Base-by-base conservation (phyloP, 495 filamentous ascomycete genomes). In the Melanomma pulvis-pyrius region DNA sequence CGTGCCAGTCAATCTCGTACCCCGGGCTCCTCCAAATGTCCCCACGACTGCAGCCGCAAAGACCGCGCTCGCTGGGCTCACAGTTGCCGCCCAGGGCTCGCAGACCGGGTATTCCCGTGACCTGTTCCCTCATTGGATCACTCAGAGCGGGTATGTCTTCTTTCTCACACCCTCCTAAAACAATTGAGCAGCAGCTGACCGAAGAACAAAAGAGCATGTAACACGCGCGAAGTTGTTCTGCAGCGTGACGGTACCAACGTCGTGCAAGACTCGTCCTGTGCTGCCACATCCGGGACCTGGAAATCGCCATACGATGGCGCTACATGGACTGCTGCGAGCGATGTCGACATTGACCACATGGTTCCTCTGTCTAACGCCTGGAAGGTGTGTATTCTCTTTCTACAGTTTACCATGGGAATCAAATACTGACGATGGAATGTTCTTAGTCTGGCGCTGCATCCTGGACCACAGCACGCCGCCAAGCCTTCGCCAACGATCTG, bases 271-370 rank as follows among this genome's bases (percentile, higher is more conserved):
- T 76, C 71, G 15, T 75, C 79, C 60, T 92, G 89, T 71, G 74
- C 81, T 4, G 74, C 85, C 0, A 85, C 79, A 4, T 82, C 78
- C 28, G 89, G 89, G 4, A 76, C 74, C 11, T 92, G 89, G 89
- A 75, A 68, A 21, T 86, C 82, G 22, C 86, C 86, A 0, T 92
- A 87, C 71, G 89, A 92, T 67, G 88, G 88, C 0, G 87, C 77
- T 0, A 87, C 80, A 2, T 91, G 88, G 88, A 88, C 86, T 0
- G 75, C 76, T 5, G 79, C 87, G 0, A 82, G 81, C 8, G 88
- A 91, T 74, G 64, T 92, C 1, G 87, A 91, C 68, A 90, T 92
- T 60, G 89, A 92, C 70, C 89, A 92, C 74, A 77, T 92, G 73
- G 88, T 92, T 17, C 89, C 89, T 0, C 71, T 92, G 47, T 85